Conservation (phyloP, 1,284 basidiomycete genomes). For the Fomitopsis palustris region DNA sequence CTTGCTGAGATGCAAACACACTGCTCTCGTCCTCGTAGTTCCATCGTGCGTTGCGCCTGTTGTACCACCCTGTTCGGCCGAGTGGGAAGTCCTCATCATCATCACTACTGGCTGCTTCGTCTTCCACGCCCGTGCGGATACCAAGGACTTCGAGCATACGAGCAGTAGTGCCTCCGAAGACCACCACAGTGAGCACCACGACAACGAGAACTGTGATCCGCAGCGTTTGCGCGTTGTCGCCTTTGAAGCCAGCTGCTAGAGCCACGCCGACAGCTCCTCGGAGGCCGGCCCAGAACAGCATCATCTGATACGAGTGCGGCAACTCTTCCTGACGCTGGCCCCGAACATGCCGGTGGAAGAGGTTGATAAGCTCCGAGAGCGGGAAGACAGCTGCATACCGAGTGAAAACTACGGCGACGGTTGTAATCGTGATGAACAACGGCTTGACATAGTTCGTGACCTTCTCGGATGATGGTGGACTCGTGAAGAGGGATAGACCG, state of each 20-base stretch:
- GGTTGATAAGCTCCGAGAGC: slow-evolving; percentile 92
- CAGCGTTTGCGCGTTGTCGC: slow-evolving; percentile 86
- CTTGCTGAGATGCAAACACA: slow-evolving; percentile 33
- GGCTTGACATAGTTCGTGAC: slow-evolving; percentile 91
- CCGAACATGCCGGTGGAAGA: slow-evolving; percentile 79
- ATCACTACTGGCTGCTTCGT: slow-evolving; percentile 79
- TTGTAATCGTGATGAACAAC: slow-evolving; percentile 89
- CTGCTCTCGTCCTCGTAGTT: slow-evolving; percentile 41
- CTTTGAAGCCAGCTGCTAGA: slow-evolving; percentile 92
- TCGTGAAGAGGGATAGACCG: slow-evolving; percentile 93
- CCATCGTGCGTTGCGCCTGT: slow-evolving; percentile 34
- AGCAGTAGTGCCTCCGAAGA: slow-evolving; percentile 96
- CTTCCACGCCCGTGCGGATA: slow-evolving; percentile 93
- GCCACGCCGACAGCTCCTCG: slow-evolving; percentile 97
- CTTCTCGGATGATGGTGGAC: slow-evolving; percentile 64
- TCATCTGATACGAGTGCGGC: slow-evolving; percentile 96
- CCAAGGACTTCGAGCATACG: slow-evolving; percentile 98
- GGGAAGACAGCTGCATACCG: slow-evolving; percentile 97
- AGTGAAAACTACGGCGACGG: slow-evolving; percentile 89
- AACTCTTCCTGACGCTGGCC: slow-evolving; percentile 86
- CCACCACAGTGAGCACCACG: slow-evolving; percentile 91
- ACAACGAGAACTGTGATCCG: slow-evolving; percentile 94
- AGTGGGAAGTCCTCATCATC: slow-evolving; percentile 65
- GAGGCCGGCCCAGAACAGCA: slow-evolving; percentile 98
- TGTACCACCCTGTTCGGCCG: slow-evolving; percentile 27